Evolutionary conservation across 2,329 filamentous ascomycete genomes (phyloP), one percentile per base, ranked within the genome.

Genomic region (Juglanconis sp.): DNA sequence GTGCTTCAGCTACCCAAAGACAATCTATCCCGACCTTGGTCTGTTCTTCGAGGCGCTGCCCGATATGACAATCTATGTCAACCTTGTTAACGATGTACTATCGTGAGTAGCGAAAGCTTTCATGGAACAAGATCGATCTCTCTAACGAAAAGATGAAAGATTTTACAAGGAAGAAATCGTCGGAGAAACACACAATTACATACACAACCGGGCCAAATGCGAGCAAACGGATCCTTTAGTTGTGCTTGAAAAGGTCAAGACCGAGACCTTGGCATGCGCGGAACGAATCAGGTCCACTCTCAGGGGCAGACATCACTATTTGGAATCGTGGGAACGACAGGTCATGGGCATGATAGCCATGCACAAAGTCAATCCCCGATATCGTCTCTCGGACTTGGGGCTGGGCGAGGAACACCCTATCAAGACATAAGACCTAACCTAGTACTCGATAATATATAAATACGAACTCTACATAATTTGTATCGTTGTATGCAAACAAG

Each of bases 311-410:
- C 35, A 32, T 13, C 34, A 30, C 7, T 56, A 55, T 32, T 11
- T 55, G 42, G 42, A 46, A 47, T 44, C 40, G n/a, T 55, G 53
- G 53, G 53, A 55, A 47, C 31, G 32, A 8, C 53, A 48, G n/a
- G n/a, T 47, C 3, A 55, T 55, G 53, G 53, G 53, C 9, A 46
- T 30, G 40, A 55, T 55, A 35, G 42, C 42, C 13, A 36, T 55
- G 53, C 53, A 55, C 42, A 55, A n/a, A 15, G n/a, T 36, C 31
- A 15, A 30, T 17, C n/a, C 40, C 5, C 31, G 53, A 5, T 55
- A 55, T n/a, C 40, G 42, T 31, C 42, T 55, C 31, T 34, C 53
- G 24, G 53, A 55, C n/a, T 17, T 47, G 32, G 53, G 40, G 11
- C 42, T 55, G 3, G 40, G n/a, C 9, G 42, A 47, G 9, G 42